These are phyloP conservation scores for Phytophthora pseudosyringae DNA, from an alignment of 352 stramenopile species.

Conservation along the genomic window DNA sequence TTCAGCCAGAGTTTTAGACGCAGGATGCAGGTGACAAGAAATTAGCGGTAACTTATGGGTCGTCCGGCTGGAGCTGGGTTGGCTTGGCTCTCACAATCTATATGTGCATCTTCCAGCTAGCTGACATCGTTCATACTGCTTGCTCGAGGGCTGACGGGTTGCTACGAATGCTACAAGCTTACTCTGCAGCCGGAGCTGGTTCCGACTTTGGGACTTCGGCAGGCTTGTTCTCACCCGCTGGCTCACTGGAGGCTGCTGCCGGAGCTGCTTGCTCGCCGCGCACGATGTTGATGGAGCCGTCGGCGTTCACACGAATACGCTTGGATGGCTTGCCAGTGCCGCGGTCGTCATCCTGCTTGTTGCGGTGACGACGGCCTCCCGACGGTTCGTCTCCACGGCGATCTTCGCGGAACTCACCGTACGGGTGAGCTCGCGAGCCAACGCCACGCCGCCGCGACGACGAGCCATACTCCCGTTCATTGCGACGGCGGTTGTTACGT, in stretches of 20 bases:
- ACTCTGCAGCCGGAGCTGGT: constrained; percentile 26
- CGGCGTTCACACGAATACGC: constrained; percentile 63
- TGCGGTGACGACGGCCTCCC: constrained; percentile 24
- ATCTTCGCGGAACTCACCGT: constrained; percentile 43
- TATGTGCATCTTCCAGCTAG: constrained; percentile 15
- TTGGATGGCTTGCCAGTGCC: constrained; percentile 58
- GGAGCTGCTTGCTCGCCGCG: constrained; percentile 26
- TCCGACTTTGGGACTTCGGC: constrained; percentile 25
- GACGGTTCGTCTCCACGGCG: constrained; percentile 37
- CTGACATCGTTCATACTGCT: constrained; percentile 20
- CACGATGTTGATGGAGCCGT: constrained; percentile 72
- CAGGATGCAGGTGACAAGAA: constrained; percentile 7
- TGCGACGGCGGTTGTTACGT: constrained; percentile 27
- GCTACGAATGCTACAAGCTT: constrained; percentile 13
- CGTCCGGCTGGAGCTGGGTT: constrained; percentile 1
- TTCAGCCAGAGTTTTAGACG: constrained; percentile 39
- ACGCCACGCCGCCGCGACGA: constrained; percentile 34
- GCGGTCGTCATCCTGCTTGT: constrained; percentile 32
- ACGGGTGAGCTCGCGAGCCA: constrained; percentile 48
- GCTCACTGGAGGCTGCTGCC: constrained; percentile 3
- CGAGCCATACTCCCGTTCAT: constrained; percentile 38
- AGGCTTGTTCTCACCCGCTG: constrained; percentile 15
- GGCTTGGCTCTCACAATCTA: constrained; percentile 19
- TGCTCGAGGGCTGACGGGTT: constrained; percentile 15
- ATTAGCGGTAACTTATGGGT: constrained; percentile 36